A percentile compares a stretch with the other conserved stretches of the same genome.
phyloP scores from a whole-genome alignment of 2,329 filamentous ascomycete genomes.

The Penicillium sp. region DNA sequence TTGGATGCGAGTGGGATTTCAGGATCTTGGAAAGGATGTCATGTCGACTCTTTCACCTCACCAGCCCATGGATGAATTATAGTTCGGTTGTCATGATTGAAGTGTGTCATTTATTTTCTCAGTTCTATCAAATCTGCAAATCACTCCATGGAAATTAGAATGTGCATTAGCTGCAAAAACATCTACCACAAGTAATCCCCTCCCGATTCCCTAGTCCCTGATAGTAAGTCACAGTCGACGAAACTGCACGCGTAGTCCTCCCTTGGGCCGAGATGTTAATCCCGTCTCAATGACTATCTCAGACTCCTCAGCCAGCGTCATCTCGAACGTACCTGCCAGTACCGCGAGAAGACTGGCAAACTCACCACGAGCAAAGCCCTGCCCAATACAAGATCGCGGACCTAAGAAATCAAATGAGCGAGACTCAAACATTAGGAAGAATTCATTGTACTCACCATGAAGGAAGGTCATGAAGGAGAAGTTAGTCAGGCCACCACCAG shows the following conservation, averaged over 20 bases:
- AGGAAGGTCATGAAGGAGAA: constrained; percentile 81
- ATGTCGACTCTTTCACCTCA: constrained; percentile 14
- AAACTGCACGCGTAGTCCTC: constrained; percentile 12
- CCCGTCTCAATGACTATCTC: constrained; percentile 11
- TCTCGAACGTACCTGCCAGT: constrained; percentile 74
- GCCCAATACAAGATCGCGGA: constrained; percentile 81
- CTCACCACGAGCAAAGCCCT: constrained; percentile 79
- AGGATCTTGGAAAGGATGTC: constrained; percentile 15
- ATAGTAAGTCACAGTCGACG: background rate
- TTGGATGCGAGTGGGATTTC: constrained; percentile 15
- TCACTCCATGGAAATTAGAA: background rate
- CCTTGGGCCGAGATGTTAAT: constrained; percentile 13
- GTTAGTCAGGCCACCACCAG: constrained; percentile 74
- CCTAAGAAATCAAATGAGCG: constrained; percentile 50
- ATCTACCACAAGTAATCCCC: background rate
- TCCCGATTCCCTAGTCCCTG: background rate
- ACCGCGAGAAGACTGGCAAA: constrained; percentile 80
- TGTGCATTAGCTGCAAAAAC: background rate
- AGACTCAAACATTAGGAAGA: background rate
- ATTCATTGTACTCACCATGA: constrained; percentile 51
- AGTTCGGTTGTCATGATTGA: background rate
- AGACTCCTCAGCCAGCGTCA: constrained; percentile 32
- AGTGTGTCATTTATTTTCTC: background rate
- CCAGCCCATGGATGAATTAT: constrained; percentile 12
- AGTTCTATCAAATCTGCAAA: background rate